Conservation (phyloP, 352 stramenopile species). For the Phytophthora cryptogea region DNA sequence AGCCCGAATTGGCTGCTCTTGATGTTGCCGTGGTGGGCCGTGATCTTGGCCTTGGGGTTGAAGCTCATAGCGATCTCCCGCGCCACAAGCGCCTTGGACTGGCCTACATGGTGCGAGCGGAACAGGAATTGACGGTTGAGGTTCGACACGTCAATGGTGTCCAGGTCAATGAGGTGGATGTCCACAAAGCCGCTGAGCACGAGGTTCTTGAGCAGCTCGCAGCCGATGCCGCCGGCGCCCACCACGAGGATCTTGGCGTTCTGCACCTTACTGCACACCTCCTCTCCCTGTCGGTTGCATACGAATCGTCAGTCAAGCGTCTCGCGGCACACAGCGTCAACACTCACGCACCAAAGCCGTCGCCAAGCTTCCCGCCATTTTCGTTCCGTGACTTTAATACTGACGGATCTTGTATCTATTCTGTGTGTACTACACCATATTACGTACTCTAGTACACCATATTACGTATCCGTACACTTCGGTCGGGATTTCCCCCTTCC, state of each 20-base stretch:
- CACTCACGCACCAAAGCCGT: conserved; percentile 58
- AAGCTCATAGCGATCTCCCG: conserved; percentile 82
- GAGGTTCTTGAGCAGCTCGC: conserved; percentile 99
- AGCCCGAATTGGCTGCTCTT: conserved; percentile 92
- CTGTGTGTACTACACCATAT: neutral
- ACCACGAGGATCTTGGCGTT: conserved; percentile 95
- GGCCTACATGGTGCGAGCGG: conserved; percentile 96
- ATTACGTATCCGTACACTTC: neutral
- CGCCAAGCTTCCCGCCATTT: conserved; percentile 33
- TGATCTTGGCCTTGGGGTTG: conserved; percentile 90
- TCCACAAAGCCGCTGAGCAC: conserved; percentile 95
- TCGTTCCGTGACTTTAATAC: neutral
- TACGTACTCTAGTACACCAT: neutral
- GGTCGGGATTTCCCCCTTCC: conserved; percentile 10
- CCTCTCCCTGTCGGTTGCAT: conserved; percentile 41
- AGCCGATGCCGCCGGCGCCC: conserved; percentile 98
- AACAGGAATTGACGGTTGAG: conserved; percentile 99
- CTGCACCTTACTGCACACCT: conserved; percentile 74
- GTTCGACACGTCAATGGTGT: conserved; percentile 99
- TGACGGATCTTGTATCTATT: neutral
- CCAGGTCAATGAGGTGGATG: conserved; percentile 96
- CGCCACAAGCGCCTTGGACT: conserved; percentile 94
- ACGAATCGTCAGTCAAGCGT: neutral
- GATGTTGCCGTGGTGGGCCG: conserved; percentile 98
- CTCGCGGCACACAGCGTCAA: neutral